Conservation (phyloP, 148 eudicot genomes). For the Dysphania ambrosioides region DNA sequence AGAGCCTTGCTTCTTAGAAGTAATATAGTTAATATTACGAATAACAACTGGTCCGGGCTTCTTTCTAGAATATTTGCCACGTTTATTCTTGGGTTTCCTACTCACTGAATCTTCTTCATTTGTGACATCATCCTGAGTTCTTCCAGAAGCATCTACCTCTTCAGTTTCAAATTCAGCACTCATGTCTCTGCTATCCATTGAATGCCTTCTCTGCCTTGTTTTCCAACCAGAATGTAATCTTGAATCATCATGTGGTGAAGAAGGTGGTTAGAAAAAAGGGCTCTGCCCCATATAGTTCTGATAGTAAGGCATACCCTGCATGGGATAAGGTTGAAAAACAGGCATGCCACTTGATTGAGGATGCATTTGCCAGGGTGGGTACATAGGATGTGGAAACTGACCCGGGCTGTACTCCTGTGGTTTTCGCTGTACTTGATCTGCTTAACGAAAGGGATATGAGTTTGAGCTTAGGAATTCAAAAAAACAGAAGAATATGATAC, state of each 20-base stretch:
- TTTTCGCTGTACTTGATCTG: slow-evolving; percentile 38
- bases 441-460: slow-evolving; percentile 15
- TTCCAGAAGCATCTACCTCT: slow-evolving; percentile 35
- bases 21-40: slow-evolving; percentile 76
- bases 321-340: slow-evolving; percentile 66
- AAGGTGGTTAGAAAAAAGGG: slow-evolving; percentile 56
- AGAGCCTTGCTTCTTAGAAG: slow-evolving; percentile 52
- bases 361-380: slow-evolving; percentile 76
- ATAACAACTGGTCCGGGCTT: slow-evolving; percentile 67
- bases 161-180: slow-evolving; percentile 45
- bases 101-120: slow-evolving; percentile 39
- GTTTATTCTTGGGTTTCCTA: slow-evolving; percentile 38
- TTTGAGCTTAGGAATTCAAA: neutral
- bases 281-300: slow-evolving; percentile 55
- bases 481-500: neutral
- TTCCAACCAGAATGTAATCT: slow-evolving; percentile 33
- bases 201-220: slow-evolving; percentile 50
- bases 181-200: slow-evolving; percentile 50
- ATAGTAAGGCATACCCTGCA: slow-evolving; percentile 84
- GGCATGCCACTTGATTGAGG: slow-evolving; percentile 66
- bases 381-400: slow-evolving; percentile 67
- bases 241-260: slow-evolving; percentile 53
- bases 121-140: slow-evolving; percentile 31
- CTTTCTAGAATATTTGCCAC: slow-evolving; percentile 52
- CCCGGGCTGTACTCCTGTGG: slow-evolving; percentile 57